A percentile compares a stretch with the other conserved stretches of the same genome.
These are phyloP conservation scores for Clarireedia monteithiana DNA, from an alignment of 2,329 filamentous ascomycete species.

Conservation along the genomic window DNA sequence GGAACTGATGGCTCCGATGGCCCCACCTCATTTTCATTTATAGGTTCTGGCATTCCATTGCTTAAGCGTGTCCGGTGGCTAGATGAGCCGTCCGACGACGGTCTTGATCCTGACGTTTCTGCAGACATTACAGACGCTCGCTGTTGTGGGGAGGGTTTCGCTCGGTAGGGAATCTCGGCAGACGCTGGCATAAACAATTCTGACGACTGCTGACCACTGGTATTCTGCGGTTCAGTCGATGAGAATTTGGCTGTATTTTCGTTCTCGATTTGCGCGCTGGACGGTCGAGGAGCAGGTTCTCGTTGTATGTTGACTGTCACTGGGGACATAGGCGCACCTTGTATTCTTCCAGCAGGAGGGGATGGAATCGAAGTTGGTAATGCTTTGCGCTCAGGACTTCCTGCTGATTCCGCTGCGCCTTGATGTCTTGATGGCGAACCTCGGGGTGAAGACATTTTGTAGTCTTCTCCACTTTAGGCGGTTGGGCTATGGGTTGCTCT, in stretches of 20 bases:
- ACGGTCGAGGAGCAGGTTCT: constrained; percentile 42
- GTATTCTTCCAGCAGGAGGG: constrained; percentile 31
- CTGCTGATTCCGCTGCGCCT: constrained; percentile 17
- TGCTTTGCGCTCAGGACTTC: constrained; percentile 15
- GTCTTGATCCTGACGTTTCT: background rate
- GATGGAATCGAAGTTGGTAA: constrained; percentile 17
- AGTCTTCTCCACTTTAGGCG: constrained; percentile 12
- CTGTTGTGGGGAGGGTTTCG: constrained; percentile 22
- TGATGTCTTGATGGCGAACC: constrained; percentile 9
- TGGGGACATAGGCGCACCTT: constrained; percentile 47
- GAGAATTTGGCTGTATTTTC: background rate
- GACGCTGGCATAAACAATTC: constrained; percentile 15
- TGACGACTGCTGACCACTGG: constrained; percentile 14
- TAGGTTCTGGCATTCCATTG: constrained; percentile 11
- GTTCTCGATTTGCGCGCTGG: constrained; percentile 44
- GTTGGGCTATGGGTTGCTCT: constrained; percentile 16
- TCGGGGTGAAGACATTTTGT: constrained; percentile 13
- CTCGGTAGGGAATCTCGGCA: constrained; percentile 24
- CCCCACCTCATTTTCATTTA: constrained; percentile 19
- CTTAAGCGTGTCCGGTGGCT: constrained; percentile 1
- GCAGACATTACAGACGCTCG: constrained; percentile 17
- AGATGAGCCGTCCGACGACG: constrained; percentile 17
- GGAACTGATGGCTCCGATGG: constrained; percentile 35
- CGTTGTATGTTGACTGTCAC: constrained; percentile 46
- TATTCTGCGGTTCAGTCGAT: constrained; percentile 4